Evolutionary conservation across 2,329 filamentous ascomycete genomes (phyloP).

Genomic region (Aspergillus ruber): DNA sequence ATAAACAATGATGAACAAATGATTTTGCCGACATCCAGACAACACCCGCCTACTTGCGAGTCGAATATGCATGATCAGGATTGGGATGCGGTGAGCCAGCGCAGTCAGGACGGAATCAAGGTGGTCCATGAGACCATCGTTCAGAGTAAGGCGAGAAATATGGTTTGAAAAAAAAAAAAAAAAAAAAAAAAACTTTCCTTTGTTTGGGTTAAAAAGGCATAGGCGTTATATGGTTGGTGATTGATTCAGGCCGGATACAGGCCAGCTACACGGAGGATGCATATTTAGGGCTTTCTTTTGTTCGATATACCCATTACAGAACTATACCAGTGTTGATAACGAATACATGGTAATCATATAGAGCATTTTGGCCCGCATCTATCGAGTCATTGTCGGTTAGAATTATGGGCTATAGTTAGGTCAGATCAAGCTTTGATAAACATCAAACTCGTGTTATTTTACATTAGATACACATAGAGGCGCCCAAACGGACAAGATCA

Average conservation of each 20-base stretch:
- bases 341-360: too few species aligned
- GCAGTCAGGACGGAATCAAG: constrained; percentile 21
- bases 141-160: constrained; percentile 14
- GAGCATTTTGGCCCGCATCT: too few species aligned
- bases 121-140: constrained; percentile 27
- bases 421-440: neutral
- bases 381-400: neutral
- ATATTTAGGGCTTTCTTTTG: neutral
- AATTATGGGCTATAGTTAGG: neutral
- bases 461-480: constrained; percentile 1
- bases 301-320: neutral
- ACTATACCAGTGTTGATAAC: too few species aligned
- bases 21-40: constrained; percentile 17
- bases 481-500: neutral
- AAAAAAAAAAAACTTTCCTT: neutral
- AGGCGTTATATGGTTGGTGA: neutral
- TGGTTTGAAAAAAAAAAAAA: neutral
- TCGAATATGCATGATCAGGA: constrained; percentile 11
- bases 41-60: constrained; percentile 18
- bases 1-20: constrained; percentile 25
- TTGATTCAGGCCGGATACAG: neutral
- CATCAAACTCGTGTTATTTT: neutral
- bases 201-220: neutral
- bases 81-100: constrained; percentile 15
- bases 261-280: too few species aligned